A percentile compares a stretch with the other conserved stretches of the same genome.
Evolutionary conservation across 2,329 filamentous ascomycete genomes (phyloP).

Genomic region (Fusarium setosum): DNA sequence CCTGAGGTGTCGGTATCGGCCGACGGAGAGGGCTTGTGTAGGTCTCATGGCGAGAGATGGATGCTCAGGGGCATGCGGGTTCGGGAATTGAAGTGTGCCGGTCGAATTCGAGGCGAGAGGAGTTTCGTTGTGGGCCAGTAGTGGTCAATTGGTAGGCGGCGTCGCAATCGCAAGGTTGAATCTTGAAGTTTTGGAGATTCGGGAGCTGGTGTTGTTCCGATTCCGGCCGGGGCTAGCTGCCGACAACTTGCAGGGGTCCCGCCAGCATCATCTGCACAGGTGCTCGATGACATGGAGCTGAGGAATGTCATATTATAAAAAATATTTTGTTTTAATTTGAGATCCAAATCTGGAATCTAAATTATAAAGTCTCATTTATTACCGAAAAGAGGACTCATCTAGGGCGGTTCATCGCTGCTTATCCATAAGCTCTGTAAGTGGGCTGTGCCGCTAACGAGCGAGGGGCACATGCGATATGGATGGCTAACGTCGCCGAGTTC

Average conservation of each 20-base stretch:
- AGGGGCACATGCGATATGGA: conserved; percentile 42
- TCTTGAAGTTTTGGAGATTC: conserved; percentile 37
- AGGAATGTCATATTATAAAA: background rate
- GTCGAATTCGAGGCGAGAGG: conserved; percentile 5
- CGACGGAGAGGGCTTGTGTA: conserved; percentile 72
- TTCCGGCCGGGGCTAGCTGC: conserved; percentile 42
- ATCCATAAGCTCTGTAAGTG: conserved; percentile 38
- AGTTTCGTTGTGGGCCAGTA: background rate
- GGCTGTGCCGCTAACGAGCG: conserved; percentile 40
- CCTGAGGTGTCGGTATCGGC: conserved; percentile 77
- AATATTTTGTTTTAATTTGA: conserved; percentile 6
- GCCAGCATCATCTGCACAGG: conserved; percentile 8
- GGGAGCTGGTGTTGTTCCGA: conserved; percentile 45
- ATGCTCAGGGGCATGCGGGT: background rate
- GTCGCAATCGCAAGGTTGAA: conserved; percentile 20
- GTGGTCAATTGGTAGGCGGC: conserved; percentile 17
- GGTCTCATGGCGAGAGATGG: conserved; percentile 67
- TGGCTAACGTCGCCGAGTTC: conserved; percentile 36
- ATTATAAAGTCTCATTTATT: background rate
- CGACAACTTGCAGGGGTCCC: conserved; percentile 28
- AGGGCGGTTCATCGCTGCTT: background rate
- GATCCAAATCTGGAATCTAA: background rate
- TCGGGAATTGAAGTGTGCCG: no score
- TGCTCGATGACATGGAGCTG: background rate
- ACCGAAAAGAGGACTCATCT: background rate